Conservation (phyloP, 306 rosid genomes). For the Vigna nakashimae region DNA sequence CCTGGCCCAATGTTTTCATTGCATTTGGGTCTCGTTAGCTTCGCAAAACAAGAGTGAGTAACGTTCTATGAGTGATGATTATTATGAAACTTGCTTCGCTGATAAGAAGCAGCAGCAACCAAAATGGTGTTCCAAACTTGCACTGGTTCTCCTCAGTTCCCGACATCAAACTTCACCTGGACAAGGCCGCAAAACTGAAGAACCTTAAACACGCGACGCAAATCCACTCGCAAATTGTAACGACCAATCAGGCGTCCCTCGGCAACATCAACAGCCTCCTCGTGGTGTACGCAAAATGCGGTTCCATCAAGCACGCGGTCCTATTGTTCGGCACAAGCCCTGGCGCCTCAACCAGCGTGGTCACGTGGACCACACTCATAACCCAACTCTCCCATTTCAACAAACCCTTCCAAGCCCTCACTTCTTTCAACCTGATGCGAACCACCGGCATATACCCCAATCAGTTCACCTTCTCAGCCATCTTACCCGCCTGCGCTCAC, state of each 20-base stretch:
- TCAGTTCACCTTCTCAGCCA: constrained; percentile 65
- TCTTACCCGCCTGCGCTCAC: constrained; percentile 59
- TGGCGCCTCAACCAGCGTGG: constrained; percentile 36
- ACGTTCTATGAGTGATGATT: not conserved
- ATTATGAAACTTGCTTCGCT: constrained; percentile 38
- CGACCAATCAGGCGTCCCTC: constrained; percentile 34
- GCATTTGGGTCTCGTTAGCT: not conserved
- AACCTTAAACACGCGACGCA: constrained; percentile 49
- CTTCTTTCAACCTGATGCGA: constrained; percentile 57
- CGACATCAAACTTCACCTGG: constrained; percentile 31
- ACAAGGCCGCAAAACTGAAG: constrained; percentile 23
- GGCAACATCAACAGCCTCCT: constrained; percentile 57
- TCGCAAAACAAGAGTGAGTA: not conserved
- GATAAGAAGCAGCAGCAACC: not conserved
- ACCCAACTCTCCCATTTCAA: constrained; percentile 51
- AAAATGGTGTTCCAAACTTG: not conserved
- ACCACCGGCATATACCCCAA: constrained; percentile 56
- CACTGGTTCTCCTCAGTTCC: constrained; percentile 32
- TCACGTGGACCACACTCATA: constrained; percentile 69
- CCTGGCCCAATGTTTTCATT: not conserved
- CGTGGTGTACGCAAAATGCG: constrained; percentile 58
- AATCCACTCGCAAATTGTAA: constrained; percentile 57
- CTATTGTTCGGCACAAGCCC: constrained; percentile 47
- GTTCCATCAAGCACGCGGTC: constrained; percentile 43
- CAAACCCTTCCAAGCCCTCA: constrained; percentile 52